A percentile compares a stretch with the other conserved stretches of the same genome.
These are phyloP conservation scores for Corylus heterophylla DNA, from an alignment of 306 rosid species.

Conservation along the genomic window DNA sequence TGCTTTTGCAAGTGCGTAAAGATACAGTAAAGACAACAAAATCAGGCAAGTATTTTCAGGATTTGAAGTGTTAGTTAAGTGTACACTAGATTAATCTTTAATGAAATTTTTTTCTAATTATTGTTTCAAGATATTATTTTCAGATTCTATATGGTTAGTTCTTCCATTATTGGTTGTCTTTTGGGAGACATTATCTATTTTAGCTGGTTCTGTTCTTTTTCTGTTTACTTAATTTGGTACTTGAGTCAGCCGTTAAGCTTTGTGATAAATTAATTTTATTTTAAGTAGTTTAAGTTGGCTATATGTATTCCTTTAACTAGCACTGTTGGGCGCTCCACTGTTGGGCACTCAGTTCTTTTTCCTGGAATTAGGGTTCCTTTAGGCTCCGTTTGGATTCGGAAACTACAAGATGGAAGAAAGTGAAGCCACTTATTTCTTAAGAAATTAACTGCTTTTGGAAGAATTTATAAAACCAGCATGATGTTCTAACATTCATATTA, in stretches of 20 bases:
- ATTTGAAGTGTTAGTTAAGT: neutral
- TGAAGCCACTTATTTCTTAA: neutral
- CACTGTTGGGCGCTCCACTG: neutral
- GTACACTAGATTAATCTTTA: neutral
- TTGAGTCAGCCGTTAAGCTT: neutral
- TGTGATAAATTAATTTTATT: neutral
- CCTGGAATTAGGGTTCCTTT: neutral
- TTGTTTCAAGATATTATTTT: neutral
- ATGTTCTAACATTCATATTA: neutral
- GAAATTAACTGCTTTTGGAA: neutral
- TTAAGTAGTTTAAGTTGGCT: neutral
- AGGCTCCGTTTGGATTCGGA: neutral
- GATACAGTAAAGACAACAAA: conserved; percentile 42
- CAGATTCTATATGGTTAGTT: conserved; percentile 2
- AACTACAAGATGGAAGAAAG: neutral
- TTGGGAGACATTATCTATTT: neutral
- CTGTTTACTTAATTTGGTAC: neutral
- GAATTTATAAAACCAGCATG: neutral
- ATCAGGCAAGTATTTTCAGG: conserved; percentile 43
- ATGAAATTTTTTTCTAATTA: neutral
- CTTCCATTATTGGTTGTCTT: neutral
- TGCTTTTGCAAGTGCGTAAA: conserved; percentile 54
- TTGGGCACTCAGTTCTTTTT: neutral
- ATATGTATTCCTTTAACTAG: neutral
- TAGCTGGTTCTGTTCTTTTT: neutral